Conservation (phyloP, 306 rosid species). For the Oemleria cerasiformis region DNA sequence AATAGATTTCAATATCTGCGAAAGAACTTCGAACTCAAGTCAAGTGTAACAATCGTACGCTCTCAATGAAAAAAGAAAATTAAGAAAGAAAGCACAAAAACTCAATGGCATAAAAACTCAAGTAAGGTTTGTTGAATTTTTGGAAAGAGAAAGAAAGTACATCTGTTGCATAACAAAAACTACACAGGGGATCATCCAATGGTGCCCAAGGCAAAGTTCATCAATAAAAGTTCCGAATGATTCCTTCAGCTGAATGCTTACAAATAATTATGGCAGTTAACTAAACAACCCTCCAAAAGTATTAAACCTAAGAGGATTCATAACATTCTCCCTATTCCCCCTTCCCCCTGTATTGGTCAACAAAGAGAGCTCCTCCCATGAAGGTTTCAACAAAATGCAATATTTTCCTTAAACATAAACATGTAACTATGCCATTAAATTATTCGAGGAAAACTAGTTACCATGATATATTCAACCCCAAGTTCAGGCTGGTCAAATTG, state of each 20-base stretch:
- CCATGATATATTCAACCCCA: constrained; percentile 83
- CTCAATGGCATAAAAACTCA: not conserved
- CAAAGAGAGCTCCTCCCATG: not conserved
- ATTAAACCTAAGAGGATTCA: not conserved
- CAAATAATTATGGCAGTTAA: not conserved
- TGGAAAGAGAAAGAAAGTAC: not conserved
- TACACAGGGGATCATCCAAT: not conserved
- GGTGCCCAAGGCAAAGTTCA: not conserved
- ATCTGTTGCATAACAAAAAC: too few relatives aligned
- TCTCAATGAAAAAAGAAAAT: too few relatives aligned
- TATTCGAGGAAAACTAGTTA: constrained; percentile 36
- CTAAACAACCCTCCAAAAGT: not conserved
- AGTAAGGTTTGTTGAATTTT: not conserved
- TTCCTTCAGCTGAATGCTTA: not conserved
- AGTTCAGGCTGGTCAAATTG: constrained; percentile 81
- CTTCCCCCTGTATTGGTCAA: not conserved
- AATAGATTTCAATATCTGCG: not conserved
- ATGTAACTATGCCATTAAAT: constrained; percentile 2
- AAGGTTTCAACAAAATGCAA: not conserved
- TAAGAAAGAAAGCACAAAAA: not conserved
- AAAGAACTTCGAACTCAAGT: not conserved
- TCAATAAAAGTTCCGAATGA: not conserved
- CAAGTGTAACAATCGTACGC: not conserved
- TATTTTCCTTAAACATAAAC: not conserved
- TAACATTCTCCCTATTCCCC: not conserved